These are phyloP conservation scores for Lachancea thermotolerans DNA, from an alignment of 805 yeast species.

Conservation along the genomic window DNA sequence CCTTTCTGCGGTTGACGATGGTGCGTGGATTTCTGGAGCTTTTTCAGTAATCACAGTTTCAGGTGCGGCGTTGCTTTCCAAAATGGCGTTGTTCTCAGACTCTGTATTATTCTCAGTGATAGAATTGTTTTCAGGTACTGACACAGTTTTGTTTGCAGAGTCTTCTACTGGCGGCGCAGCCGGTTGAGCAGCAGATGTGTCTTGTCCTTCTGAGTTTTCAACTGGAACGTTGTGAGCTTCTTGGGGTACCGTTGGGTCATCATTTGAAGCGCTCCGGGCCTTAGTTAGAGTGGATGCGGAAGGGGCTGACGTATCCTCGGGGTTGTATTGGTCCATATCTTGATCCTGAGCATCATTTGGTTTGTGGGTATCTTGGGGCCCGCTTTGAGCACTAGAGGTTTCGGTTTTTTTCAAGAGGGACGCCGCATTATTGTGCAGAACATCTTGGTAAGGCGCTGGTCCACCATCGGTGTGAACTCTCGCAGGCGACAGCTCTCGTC, in stretches of 20 bases:
- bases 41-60: too few species aligned
- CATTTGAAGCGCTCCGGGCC: not conserved
- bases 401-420: not conserved
- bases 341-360: not conserved
- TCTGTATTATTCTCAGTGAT: too few species aligned
- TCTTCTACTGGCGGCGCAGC: too few species aligned
- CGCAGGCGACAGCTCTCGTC: constrained; percentile 7
- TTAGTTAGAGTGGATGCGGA: not conserved
- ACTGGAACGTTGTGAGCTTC: not conserved
- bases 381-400: not conserved
- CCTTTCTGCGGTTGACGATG: too few species aligned
- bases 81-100: too few species aligned
- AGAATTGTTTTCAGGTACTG: too few species aligned
- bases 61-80: too few species aligned
- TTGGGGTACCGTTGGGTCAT: not conserved
- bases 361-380: not conserved
- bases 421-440: constrained; percentile 4
- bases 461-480: constrained; percentile 5
- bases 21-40: too few species aligned
- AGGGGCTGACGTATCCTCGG: not conserved
- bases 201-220: too few species aligned
- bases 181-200: too few species aligned
- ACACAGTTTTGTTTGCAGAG: too few species aligned
- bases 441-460: constrained; percentile 9
- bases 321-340: not conserved